phyloP scores from a whole-genome alignment of 768 basidiomycete genomes.

The Lentinula raphanica region DNA sequence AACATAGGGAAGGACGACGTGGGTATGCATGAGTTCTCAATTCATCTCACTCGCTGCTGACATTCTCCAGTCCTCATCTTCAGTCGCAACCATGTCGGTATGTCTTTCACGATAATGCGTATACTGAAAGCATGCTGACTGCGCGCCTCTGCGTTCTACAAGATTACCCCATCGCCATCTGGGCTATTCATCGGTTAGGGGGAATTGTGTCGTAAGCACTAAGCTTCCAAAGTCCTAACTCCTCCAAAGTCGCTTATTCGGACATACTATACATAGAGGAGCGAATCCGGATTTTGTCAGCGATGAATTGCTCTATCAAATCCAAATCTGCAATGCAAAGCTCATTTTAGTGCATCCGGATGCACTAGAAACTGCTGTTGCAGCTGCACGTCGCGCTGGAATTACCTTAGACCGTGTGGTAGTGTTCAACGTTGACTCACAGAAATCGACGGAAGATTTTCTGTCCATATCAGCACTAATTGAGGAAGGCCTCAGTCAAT shows the following conservation, averaged over 20 bases:
- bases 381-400: constrained; percentile 33
- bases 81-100: constrained; percentile 65
- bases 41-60: background rate
- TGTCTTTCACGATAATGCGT: constrained; percentile 10
- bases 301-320: constrained; percentile 52
- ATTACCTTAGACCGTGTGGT: constrained; percentile 39
- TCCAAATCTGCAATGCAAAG: constrained; percentile 42
- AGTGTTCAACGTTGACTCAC: constrained; percentile 27
- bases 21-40: constrained; percentile 29
- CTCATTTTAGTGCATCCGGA: constrained; percentile 46
- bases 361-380: constrained; percentile 33
- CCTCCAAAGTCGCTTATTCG: too few relatives aligned
- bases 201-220: constrained; percentile 49
- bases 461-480: constrained; percentile 44
- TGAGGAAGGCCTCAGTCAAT: constrained; percentile 37
- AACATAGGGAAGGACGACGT: constrained; percentile 46
- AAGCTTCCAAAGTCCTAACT: background rate
- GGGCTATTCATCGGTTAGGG: constrained; percentile 54
- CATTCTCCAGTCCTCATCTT: constrained; percentile 48
- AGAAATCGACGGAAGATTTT: background rate
- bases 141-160: too few relatives aligned
- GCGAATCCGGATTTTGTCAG: constrained; percentile 56
- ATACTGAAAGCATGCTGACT: background rate
- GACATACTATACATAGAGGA: too few relatives aligned
- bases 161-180: constrained; percentile 54